Evolutionary conservation across 768 basidiomycete species (phyloP).

Genomic region (Tulasnella sp.): DNA sequence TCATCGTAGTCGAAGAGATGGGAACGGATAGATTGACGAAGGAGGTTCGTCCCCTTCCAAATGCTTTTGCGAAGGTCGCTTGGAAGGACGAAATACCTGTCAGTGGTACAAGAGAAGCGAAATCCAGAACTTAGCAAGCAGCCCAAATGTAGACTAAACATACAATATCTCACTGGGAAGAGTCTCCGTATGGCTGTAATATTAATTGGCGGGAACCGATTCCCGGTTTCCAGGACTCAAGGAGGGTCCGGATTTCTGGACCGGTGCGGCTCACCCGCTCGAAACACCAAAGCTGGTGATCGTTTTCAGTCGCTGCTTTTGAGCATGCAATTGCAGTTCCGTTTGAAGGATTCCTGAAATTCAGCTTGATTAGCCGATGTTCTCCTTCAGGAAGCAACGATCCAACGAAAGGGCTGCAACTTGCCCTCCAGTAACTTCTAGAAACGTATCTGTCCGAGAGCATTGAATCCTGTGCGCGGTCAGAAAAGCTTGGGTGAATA

Average conservation of each 20-base stretch:
- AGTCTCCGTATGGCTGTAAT: not conserved
- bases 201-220: not conserved
- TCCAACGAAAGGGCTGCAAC: too few species aligned
- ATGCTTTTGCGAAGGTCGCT: not conserved
- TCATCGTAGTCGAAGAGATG: not conserved
- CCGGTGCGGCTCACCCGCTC: not conserved
- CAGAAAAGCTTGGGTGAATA: too few species aligned
- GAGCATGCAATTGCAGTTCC: not conserved
- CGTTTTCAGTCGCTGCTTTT: not conserved
- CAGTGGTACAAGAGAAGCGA: too few species aligned
- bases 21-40: not conserved
- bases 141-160: not conserved
- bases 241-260: not conserved
- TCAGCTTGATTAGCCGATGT: too few species aligned
- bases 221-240: not conserved
- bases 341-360: too few species aligned
- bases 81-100: not conserved
- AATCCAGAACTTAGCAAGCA: not conserved
- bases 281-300: not conserved
- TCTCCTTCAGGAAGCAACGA: too few species aligned
- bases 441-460: too few species aligned
- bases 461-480: too few species aligned
- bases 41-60: not conserved
- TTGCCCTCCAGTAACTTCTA: too few species aligned
- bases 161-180: not conserved